Conservation (phyloP, 192 early-diverging fungal species). For the Haplosporangium gracile region DNA sequence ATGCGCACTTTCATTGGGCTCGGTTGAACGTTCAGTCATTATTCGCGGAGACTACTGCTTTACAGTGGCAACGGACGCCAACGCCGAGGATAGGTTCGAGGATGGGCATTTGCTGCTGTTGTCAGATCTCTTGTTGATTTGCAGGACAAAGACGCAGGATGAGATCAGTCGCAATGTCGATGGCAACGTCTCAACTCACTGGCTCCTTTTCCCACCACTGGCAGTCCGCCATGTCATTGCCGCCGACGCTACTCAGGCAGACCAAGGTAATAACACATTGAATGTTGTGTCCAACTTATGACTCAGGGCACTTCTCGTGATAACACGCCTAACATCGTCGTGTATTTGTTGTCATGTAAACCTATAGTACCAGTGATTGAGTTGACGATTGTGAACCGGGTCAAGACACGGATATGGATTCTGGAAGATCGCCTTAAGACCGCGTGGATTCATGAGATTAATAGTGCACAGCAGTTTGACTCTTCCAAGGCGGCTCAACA, state of each 20-base stretch:
- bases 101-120: constrained; percentile 57
- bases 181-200: constrained; percentile 29
- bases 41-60: constrained; percentile 45
- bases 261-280: constrained; percentile 24
- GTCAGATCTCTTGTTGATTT: constrained; percentile 61
- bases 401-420: constrained; percentile 37
- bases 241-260: constrained; percentile 20
- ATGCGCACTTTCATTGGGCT: constrained; percentile 39
- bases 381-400: constrained; percentile 43
- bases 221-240: constrained; percentile 57
- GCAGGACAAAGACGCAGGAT: constrained; percentile 55
- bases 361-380: constrained; percentile 34
- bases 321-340: not conserved
- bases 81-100: constrained; percentile 34
- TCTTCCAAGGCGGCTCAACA: constrained; percentile 18
- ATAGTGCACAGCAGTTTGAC: constrained; percentile 37
- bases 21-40: constrained; percentile 32
- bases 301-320: not conserved
- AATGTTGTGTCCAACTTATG: not conserved
- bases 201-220: constrained; percentile 64
- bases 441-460: constrained; percentile 46
- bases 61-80: constrained; percentile 35
- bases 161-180: constrained; percentile 42
- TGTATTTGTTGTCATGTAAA: not conserved
- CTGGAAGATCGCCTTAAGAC: constrained; percentile 26